Base-by-base conservation (phyloP, 2,329 filamentous ascomycete species). In the Epicoccum nigrum region DNA sequence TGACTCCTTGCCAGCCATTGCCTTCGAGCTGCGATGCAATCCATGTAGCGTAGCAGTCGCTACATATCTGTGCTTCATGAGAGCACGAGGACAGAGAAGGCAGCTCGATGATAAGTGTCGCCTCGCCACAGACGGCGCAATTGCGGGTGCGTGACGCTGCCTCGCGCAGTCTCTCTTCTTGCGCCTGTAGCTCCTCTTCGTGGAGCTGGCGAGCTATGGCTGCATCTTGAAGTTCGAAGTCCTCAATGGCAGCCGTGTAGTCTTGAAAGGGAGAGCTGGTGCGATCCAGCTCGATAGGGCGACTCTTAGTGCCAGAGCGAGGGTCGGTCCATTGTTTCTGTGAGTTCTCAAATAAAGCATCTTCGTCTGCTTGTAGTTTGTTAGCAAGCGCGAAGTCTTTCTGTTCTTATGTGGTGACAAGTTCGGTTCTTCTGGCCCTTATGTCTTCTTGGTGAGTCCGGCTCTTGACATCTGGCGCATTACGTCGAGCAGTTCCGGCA, bases 1-100 rank as follows among this genome's bases (percentile, higher is more conserved):
- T 73, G 35, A 84, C 76, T 13, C 77, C 70, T 20, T 76, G 75
- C 76, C 78, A 79, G 2, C 68, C 65, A 46, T 72, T 75, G 5
- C 47, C 56, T 17, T 65, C 56, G 7, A 77, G 62, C 50, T 77
- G 70, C 2, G 70, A 63, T 4, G 63, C 58, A 21, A 77, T 67
- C 76, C 75, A 78, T 7, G 8, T 45, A 2, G 69, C 51, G 20
- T 74, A 70, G 52, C 76, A 78, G 11, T 63, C 59, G 7, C 33
- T 48, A 54, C 76, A 78, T 9, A 67, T 70, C 5, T 69, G 47
- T 5, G 66, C 57, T 5, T 50, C 35, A 49, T 78, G 76, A 3
- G 53, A 50, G 48, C 76, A 78, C 1, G 51, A 38, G 4, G 51
- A 34, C 4, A 69, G 56, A 8, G 58, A 56, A n/a, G 67, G 66